Base-by-base conservation (phyloP, 768 basidiomycete species). In the Boletus tylopilopsis region DNA sequence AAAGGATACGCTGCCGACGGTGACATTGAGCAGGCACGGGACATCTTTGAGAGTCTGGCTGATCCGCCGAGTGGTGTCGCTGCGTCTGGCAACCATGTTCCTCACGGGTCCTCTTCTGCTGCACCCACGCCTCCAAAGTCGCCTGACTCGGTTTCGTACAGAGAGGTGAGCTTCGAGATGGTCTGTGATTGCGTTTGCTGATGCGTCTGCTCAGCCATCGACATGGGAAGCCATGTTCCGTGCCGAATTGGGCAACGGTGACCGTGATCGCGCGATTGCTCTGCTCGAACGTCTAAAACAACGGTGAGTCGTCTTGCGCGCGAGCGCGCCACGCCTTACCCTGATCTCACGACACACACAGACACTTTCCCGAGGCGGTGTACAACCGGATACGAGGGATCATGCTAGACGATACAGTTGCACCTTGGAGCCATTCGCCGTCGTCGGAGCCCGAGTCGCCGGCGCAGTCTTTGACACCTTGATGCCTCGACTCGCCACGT, bases 221-320 rank as follows among this genome's bases (percentile, higher is more conserved):
- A 94, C 92, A 1, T 95, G 90, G 85, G 96, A 98, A 63, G 84
- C 82, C 5, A 98, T 99, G 94, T 82, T 99, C 55, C 81, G 90
- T 13, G 90, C 89, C 1, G 96, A 99, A 64, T 75, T 98, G 11
- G 83, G 83, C 18, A 80, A 77, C 43, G 90, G 90, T 12, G 80
- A 90, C 57, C 80, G 82, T 12, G 78, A 83, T 39, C 75, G 76
- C 11, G 95, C 94, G 0, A 40, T 80, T 4, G 78, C 74, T 3
- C 73, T 97, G 0, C 73, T 94, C 25, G 77, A 81, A 47, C 78
- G 90, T 39, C 69, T 94, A 57, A 82, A 80, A 67, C 77, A 82
- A 60, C 79, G 91, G 85, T 87, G 56, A 27, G 72, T 42, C 33
- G 6, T 16, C 33, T 34, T n/a, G n/a, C n/a, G n/a, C n/a, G n/a